Base-by-base conservation (phyloP, 805 yeast genomes). In the Barnettozyma wickerhamii region DNA sequence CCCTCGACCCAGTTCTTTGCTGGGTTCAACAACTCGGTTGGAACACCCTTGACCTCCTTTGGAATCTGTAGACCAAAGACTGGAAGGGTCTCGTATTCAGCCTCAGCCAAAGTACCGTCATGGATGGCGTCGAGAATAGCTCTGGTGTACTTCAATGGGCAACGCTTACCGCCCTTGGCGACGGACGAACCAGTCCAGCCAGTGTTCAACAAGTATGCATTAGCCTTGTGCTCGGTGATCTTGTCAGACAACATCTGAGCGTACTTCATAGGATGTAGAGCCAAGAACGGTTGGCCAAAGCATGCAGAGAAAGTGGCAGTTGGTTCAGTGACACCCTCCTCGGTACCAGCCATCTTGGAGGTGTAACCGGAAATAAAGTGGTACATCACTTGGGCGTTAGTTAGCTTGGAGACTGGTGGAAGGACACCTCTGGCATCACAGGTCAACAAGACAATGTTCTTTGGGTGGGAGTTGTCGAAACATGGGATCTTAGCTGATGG, bases 261-360 rank as follows among this genome's bases (percentile, higher is more conserved):
- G 68, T 91, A 91, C 67, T 82, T 84, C 90, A 91, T 91, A 66
- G 99, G 99, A 69, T 91, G 99, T 66, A 91, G 74, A 27, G 91
- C 97, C 69, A 91, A 75, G 84, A 91, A 91, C 50, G 99, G 99
- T 74, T 91, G 98, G 62, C 98, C 99, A 66, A 90, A 91, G 74
- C 99, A 91, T 40, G 99, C 96, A 47, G 96, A 86, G 79, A 91
- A 91, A 15, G 96, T 88, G 42, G 97, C 96, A 68, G 86, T 89
- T 48, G 99, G 98, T 72, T 91, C 97, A 48, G 97, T 90, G 52
- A 91, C 87, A 68, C 99, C 99, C 66, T 87, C 95, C 71, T 91
- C 99, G 40, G 99, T 91, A 66, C 98, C 98, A 48, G 99, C 96
- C 95, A 91, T 91, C 79, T 93, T 91, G 42, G 98, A 91, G 48